A percentile compares a stretch with the other conserved stretches of the same genome.
These are phyloP conservation scores for Lepidium africanum DNA, from an alignment of 345 rosid species.

Conservation along the genomic window DNA sequence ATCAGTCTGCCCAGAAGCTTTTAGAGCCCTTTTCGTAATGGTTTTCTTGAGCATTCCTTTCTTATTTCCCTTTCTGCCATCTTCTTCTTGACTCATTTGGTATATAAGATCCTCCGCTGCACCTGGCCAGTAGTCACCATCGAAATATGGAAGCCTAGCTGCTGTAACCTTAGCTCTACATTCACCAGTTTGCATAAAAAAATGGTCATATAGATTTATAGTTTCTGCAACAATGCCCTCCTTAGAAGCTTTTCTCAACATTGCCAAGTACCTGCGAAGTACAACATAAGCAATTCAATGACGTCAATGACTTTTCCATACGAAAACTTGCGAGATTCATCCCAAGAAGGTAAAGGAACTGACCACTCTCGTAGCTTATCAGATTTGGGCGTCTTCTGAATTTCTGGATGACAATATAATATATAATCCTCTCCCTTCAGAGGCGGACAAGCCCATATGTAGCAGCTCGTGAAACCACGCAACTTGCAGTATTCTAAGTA, in stretches of 20 bases:
- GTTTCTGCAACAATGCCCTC: constrained; percentile 85
- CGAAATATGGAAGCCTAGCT: constrained; percentile 96
- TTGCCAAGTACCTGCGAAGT: constrained; percentile 70
- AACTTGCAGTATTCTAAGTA: constrained; percentile 98
- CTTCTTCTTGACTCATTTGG: constrained; percentile 95
- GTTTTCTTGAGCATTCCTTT: constrained; percentile 84
- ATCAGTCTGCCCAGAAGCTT: constrained; percentile 98
- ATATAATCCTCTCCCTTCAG: constrained; percentile 98
- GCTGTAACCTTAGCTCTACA: constrained; percentile 93
- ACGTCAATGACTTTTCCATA: constrained; percentile 9
- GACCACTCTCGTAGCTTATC: constrained; percentile 98
- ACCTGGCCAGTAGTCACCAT: constrained; percentile 99
- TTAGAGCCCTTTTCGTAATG: constrained; percentile 89
- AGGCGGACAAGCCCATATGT: constrained; percentile 99
- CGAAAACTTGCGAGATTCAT: neutral
- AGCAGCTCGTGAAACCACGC: constrained; percentile 99
- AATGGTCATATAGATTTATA: constrained; percentile 85
- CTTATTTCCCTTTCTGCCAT: constrained; percentile 88
- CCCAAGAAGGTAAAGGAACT: constrained; percentile 24
- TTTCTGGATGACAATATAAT: constrained; percentile 97
- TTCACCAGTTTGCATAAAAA: constrained; percentile 82
- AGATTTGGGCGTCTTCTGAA: constrained; percentile 98
- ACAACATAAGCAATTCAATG: constrained; percentile 5
- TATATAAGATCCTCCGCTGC: constrained; percentile 95
- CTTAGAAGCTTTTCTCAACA: constrained; percentile 84